These are phyloP conservation scores for Actinomucor elegans DNA, from an alignment of 371 early-diverging fungal genomes.

Conservation along the genomic window DNA sequence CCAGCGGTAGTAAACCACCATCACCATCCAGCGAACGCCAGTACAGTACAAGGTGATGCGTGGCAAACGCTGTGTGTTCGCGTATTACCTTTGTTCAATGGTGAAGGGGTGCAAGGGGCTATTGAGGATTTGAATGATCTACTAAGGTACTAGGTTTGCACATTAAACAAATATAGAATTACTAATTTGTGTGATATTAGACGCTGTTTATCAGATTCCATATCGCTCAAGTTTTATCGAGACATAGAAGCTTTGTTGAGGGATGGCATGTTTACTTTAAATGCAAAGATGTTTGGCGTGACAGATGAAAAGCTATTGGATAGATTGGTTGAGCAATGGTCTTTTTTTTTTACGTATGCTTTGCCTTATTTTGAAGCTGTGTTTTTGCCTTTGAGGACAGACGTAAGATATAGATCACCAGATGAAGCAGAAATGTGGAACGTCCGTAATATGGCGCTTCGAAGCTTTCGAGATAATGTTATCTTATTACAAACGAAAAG, in stretches of 20 bases:
- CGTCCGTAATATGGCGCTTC: slow-evolving; percentile 66
- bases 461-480: slow-evolving; percentile 71
- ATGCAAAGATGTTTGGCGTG: slow-evolving; percentile 70
- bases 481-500: slow-evolving; percentile 67
- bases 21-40: not conserved
- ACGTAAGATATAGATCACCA: slow-evolving; percentile 40
- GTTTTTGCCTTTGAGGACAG: slow-evolving; percentile 74
- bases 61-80: slow-evolving; percentile 77
- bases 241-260: slow-evolving; percentile 65
- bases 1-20: not conserved
- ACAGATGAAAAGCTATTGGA: slow-evolving; percentile 71
- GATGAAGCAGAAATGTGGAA: slow-evolving; percentile 56
- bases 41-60: slow-evolving; percentile 50
- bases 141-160: too few species aligned
- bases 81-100: slow-evolving; percentile 84
- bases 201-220: slow-evolving; percentile 59
- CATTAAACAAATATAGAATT: not conserved
- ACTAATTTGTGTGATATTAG: slow-evolving; percentile 22
- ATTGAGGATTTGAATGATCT: slow-evolving; percentile 85
- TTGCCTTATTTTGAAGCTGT: slow-evolving; percentile 86
- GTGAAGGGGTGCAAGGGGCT: slow-evolving; percentile 76
- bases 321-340: slow-evolving; percentile 83
- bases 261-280: slow-evolving; percentile 74
- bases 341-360: slow-evolving; percentile 81
- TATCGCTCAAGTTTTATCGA: slow-evolving; percentile 44